These are phyloP conservation scores for Chenopodium album DNA, from an alignment of 148 eudicot genomes.

Conservation along the genomic window DNA sequence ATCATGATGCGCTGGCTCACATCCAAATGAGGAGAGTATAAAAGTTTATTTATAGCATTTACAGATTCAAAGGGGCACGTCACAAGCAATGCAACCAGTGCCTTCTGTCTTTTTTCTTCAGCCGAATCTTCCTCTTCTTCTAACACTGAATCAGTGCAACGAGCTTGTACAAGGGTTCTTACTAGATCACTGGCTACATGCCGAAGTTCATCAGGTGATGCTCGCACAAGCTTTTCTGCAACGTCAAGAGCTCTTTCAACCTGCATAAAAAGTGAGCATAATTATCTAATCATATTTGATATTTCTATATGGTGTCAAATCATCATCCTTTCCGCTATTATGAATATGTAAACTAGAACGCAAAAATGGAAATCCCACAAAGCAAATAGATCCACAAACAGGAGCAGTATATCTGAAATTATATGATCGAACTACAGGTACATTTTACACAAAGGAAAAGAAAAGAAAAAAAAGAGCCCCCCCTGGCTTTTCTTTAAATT, in stretches of 20 bases:
- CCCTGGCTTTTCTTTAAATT: no score
- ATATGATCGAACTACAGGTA: neutral
- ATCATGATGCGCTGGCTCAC: constrained; percentile 84
- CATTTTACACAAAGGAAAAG: neutral
- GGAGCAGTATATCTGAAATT: neutral
- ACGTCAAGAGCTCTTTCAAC: constrained; percentile 85
- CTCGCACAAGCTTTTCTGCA: constrained; percentile 88
- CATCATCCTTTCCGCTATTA: neutral
- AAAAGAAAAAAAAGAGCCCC: no score
- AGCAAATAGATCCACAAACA: neutral
- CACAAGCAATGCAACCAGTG: constrained; percentile 75
- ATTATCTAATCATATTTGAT: neutral
- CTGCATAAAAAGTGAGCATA: constrained; percentile 37
- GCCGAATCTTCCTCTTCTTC: constrained; percentile 93
- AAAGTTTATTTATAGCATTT: constrained; percentile 59
- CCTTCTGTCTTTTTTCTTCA: constrained; percentile 83
- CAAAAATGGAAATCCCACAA: neutral
- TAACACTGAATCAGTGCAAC: constrained; percentile 63
- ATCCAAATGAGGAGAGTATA: constrained; percentile 84
- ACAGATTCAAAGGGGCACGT: constrained; percentile 74
- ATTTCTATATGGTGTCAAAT: neutral
- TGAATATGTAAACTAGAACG: neutral
- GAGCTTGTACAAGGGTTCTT: constrained; percentile 75
- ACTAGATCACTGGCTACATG: constrained; percentile 70
- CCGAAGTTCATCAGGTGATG: constrained; percentile 83